phyloP scores from a whole-genome alignment of 108 stramenopile genomes.

The Nitzschia sp. region DNA sequence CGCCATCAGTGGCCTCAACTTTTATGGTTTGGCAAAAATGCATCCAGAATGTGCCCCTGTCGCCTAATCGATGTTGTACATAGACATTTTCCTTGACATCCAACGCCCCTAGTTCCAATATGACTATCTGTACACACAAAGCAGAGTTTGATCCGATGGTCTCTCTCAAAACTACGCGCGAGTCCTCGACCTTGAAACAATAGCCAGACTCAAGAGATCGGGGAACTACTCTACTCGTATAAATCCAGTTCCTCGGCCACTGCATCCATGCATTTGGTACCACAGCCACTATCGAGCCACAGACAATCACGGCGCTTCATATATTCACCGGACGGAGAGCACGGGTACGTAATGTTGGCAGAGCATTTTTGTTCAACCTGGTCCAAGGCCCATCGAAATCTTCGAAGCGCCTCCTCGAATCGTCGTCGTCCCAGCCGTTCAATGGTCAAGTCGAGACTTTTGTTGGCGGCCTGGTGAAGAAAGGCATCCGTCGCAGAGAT shows the following conservation, averaged over 20 bases:
- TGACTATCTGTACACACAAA: neutral
- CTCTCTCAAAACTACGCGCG: too few species aligned
- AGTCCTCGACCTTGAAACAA: too few species aligned
- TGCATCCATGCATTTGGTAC: conserved; percentile 46
- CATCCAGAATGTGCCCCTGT: conserved; percentile 62
- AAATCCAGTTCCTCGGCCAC: conserved; percentile 19
- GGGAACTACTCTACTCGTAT: too few species aligned
- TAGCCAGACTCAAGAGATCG: too few species aligned
- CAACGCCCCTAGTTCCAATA: neutral
- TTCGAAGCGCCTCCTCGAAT: conserved; percentile 27
- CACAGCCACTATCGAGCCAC: conserved; percentile 47
- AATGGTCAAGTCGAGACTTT: conserved; percentile 53
- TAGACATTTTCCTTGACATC: too few species aligned
- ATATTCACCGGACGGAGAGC: conserved; percentile 25
- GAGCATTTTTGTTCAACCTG: conserved; percentile 9
- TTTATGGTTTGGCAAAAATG: conserved; percentile 51
- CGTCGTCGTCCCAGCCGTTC: conserved; percentile 37
- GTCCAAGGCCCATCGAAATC: conserved; percentile 20
- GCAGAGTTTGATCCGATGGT: neutral
- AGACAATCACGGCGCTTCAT: conserved; percentile 36
- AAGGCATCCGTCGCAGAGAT: conserved; percentile 20
- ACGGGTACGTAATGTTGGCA: conserved; percentile 28
- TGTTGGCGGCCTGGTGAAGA: conserved; percentile 46
- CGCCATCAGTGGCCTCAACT: conserved; percentile 49
- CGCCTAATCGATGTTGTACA: conserved; percentile 31